Evolutionary conservation across 352 stramenopile species (phyloP).

Genomic region (Globisporangium uncinulatum): DNA sequence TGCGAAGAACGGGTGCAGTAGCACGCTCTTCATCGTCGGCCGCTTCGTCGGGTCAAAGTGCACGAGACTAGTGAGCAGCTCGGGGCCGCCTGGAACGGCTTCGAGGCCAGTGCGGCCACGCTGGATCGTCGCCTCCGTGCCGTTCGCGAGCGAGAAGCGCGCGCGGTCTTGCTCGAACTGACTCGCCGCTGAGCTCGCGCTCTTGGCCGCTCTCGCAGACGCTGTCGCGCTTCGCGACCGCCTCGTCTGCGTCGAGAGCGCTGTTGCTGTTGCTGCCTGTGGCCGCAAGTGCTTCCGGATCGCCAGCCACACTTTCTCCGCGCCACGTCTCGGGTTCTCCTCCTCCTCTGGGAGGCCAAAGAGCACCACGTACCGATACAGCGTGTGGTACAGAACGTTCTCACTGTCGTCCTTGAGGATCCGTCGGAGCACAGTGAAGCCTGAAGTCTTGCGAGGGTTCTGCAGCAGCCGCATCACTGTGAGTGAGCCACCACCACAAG

Average conservation of each 20-base stretch:
- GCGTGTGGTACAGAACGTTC: slow-evolving; percentile 91
- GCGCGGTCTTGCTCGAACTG: slow-evolving; percentile 39
- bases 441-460: slow-evolving; percentile 45
- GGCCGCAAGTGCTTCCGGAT: slow-evolving; percentile 61
- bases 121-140: slow-evolving; percentile 41
- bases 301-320: slow-evolving; percentile 49
- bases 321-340: slow-evolving; percentile 35
- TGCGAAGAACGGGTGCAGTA: slow-evolving; percentile 58
- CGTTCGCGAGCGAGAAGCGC: slow-evolving; percentile 42
- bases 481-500: neutral
- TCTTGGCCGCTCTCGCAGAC: slow-evolving; percentile 3
- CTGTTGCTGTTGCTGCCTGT: slow-evolving; percentile 13
- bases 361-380: slow-evolving; percentile 96
- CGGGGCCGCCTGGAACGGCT: slow-evolving; percentile 31
- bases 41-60: slow-evolving; percentile 54
- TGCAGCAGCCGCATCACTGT: slow-evolving; percentile 1
- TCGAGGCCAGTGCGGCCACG: slow-evolving; percentile 46
- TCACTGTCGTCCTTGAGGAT: slow-evolving; percentile 61
- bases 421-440: slow-evolving; percentile 62
- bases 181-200: slow-evolving; percentile 14
- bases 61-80: slow-evolving; percentile 47
- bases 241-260: neutral
- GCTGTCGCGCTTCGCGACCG: slow-evolving; percentile 14
- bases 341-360: slow-evolving; percentile 83
- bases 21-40: slow-evolving; percentile 60